Conservation (phyloP, 2,329 filamentous ascomycete genomes). For the Penicillium freii region DNA sequence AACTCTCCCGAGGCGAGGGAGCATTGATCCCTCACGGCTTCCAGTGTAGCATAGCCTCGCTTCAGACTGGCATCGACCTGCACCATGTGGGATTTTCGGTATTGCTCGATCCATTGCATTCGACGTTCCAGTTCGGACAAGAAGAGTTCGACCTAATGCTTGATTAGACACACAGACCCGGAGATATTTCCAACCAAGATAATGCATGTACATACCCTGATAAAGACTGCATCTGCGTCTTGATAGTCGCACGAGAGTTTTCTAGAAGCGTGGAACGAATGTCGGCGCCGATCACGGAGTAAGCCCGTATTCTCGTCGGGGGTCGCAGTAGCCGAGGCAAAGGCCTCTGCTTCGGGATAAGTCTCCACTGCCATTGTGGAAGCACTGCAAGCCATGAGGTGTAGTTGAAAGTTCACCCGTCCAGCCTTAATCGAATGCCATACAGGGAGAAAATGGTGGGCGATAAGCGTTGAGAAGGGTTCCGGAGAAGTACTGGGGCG, state of each 20-base stretch:
- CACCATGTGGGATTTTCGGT: constrained; percentile 76
- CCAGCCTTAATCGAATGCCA: constrained; percentile 4
- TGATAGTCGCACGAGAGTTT: constrained; percentile 44
- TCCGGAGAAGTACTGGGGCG: not conserved
- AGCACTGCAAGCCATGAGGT: constrained; percentile 40
- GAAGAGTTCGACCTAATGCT: constrained; percentile 45
- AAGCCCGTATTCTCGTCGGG: constrained; percentile 35
- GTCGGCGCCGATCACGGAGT: constrained; percentile 43
- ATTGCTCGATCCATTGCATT: constrained; percentile 83
- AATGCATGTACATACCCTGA: constrained; percentile 34
- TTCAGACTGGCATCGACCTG: constrained; percentile 81
- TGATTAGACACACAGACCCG: constrained; percentile 8
- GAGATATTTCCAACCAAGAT: not conserved
- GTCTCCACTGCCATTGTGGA: constrained; percentile 43
- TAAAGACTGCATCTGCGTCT: constrained; percentile 46
- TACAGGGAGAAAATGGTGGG: not conserved
- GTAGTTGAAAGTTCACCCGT: constrained; percentile 3
- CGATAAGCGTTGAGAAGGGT: constrained; percentile 2
- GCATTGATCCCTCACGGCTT: constrained; percentile 83
- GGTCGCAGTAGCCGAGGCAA: constrained; percentile 29
- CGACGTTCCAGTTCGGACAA: constrained; percentile 81
- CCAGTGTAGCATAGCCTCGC: constrained; percentile 79
- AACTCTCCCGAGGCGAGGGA: constrained; percentile 87
- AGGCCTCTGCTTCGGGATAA: constrained; percentile 27
- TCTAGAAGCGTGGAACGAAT: constrained; percentile 46